These are phyloP conservation scores for Spiraea crenata DNA, from an alignment of 331 rosid genomes.

Conservation along the genomic window DNA sequence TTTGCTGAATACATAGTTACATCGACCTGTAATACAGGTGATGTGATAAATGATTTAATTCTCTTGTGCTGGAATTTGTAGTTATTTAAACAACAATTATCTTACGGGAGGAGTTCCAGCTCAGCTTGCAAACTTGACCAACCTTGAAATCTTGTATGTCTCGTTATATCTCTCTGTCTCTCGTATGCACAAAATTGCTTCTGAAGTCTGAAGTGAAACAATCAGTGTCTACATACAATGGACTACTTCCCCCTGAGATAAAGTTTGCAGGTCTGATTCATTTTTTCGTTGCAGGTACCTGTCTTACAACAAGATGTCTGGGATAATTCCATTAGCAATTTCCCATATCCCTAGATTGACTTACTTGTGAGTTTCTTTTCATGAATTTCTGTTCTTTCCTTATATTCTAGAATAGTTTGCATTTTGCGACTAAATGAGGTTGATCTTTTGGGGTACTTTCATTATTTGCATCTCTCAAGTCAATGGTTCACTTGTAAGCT, in stretches of 20 bases:
- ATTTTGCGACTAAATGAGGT: too few relatives aligned
- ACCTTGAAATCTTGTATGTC: constrained; percentile 87
- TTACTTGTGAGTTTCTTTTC: constrained; percentile 72
- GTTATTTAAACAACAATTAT: constrained; percentile 91
- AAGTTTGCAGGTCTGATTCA: constrained; percentile 13
- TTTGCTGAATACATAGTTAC: neutral
- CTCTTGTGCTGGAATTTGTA: constrained; percentile 25
- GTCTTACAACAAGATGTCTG: constrained; percentile 90
- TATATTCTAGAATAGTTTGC: constrained; percentile 2
- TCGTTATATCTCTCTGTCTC: constrained; percentile 1
- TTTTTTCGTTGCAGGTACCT: constrained; percentile 65
- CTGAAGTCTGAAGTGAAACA: too few relatives aligned
- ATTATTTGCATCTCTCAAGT: neutral
- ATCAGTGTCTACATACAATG: too few relatives aligned
- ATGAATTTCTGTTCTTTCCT: neutral
- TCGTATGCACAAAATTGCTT: neutral
- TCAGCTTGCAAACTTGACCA: constrained; percentile 85
- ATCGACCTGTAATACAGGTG: constrained; percentile 14
- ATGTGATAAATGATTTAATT: constrained; percentile 8
- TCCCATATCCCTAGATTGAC: constrained; percentile 82
- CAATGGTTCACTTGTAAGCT: neutral
- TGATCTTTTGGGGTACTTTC: neutral
- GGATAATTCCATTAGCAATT: constrained; percentile 73
- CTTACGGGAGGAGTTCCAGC: constrained; percentile 96
- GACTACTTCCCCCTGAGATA: neutral